Evolutionary conservation across 495 filamentous ascomycete genomes (phyloP).

Genomic region (Xylaria longipes): DNA sequence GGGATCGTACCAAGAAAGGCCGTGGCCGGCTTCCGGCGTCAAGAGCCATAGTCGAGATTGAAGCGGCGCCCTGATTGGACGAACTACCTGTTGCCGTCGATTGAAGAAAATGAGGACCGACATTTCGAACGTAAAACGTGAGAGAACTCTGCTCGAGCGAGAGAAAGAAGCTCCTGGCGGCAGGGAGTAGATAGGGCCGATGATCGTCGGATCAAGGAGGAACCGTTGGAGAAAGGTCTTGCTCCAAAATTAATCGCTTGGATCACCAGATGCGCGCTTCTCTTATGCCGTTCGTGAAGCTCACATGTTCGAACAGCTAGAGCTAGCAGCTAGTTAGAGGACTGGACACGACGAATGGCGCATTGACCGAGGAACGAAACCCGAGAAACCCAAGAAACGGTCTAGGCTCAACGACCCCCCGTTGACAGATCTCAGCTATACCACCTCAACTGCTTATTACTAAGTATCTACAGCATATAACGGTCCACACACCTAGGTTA

Average conservation of each 20-base stretch:
- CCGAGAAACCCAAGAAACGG: constrained; percentile 15
- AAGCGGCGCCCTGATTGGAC: constrained; percentile 7
- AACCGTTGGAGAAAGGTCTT: constrained; percentile 21
- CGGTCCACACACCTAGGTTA: neutral
- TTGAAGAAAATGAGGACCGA: constrained; percentile 21
- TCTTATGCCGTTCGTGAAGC: constrained; percentile 4
- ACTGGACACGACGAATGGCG: constrained; percentile 5
- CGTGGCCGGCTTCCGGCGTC: constrained; percentile 16
- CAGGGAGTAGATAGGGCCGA: constrained; percentile 19
- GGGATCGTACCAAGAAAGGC: constrained; percentile 19
- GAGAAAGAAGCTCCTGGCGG: constrained; percentile 16
- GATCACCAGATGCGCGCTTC: constrained; percentile 18
- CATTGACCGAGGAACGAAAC: constrained; percentile 9
- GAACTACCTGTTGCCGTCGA: neutral
- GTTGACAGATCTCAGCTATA: constrained; percentile 25
- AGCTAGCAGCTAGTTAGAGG: too few relatives aligned
- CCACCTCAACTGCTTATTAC: neutral
- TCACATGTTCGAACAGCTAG: neutral
- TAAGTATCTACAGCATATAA: constrained; percentile 1
- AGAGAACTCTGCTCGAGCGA: constrained; percentile 3
- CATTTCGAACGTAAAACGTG: constrained; percentile 23
- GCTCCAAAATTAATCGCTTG: constrained; percentile 8
- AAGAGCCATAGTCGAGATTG: constrained; percentile 14
- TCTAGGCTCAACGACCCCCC: constrained; percentile 21
- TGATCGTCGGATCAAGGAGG: constrained; percentile 21